These are phyloP conservation scores for Leucocoprinus birnbaumii DNA, from an alignment of 768 basidiomycete species.

Conservation along the genomic window DNA sequence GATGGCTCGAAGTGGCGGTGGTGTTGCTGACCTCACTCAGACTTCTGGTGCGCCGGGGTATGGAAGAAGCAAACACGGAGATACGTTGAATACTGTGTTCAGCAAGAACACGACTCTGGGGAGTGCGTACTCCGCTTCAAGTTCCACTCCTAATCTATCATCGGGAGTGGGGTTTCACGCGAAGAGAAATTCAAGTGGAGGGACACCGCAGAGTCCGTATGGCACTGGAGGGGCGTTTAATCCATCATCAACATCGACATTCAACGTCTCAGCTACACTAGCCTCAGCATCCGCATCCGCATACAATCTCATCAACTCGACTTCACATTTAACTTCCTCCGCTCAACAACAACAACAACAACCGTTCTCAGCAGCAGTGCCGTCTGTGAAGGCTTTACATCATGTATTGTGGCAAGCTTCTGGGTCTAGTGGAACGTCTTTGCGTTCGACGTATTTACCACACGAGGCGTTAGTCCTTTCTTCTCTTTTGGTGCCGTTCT, in stretches of 20 bases:
- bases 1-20: conserved; percentile 35
- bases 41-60: conserved; percentile 8
- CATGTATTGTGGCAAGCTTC: conserved; percentile 45
- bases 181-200: conserved; percentile 16
- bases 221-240: not conserved
- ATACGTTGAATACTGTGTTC: conserved; percentile 14
- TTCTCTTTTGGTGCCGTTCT: conserved; percentile 46
- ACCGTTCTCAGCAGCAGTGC: too few relatives aligned
- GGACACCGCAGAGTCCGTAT: conserved; percentile 23
- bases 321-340: conserved; percentile 3
- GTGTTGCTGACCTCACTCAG: too few relatives aligned
- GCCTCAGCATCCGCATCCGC: not conserved
- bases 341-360: not conserved
- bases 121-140: too few relatives aligned
- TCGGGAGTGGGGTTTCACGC: too few relatives aligned
- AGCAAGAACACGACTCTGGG: too few relatives aligned
- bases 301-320: not conserved
- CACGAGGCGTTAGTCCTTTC: conserved; percentile 59
- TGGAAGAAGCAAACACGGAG: conserved; percentile 15
- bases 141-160: too few relatives aligned
- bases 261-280: not conserved
- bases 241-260: not conserved
- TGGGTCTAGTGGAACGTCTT: conserved; percentile 24
- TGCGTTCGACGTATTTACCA: conserved; percentile 39
- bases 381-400: conserved; percentile 42